Base-by-base conservation (phyloP, 495 filamentous ascomycete species). In the Massariosphaeria phaeospora region DNA sequence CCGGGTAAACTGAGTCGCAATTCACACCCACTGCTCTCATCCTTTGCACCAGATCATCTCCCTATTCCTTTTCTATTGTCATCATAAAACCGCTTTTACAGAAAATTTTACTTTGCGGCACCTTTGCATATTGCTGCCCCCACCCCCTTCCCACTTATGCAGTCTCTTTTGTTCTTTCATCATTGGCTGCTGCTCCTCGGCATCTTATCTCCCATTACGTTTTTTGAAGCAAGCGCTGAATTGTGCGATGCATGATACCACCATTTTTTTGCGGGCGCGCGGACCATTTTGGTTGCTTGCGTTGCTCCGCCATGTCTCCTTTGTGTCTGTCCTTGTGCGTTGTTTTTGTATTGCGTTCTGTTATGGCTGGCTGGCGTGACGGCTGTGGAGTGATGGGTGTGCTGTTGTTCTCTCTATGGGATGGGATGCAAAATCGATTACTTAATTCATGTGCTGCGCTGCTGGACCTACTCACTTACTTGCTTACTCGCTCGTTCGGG, bases 181-280 rank as follows among this genome's bases (percentile, higher is more conserved):
- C n/a, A n/a, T n/a, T n/a, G n/a, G n/a, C n/a, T n/a, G n/a, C n/a
- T n/a, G n/a, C n/a, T n/a, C n/a, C n/a, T n/a, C n/a, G n/a, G n/a
- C n/a, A n/a, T n/a, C n/a, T n/a, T n/a, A n/a, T 45, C 30, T 26
- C 3, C 13, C 18, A 26, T 24, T 6, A 12, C 20, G 15, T 45
- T 15, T 15, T 11, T 9, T 43, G 12, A 21, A 45, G 17, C 11
- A 27, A 24, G 42, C 42, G 42, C 42, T n/a, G n/a, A 24, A 45
- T 45, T 45, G 42, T 45, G 47, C 47, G 17, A 50, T 50, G 47
- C 47, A 50, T 50, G 47, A 50, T 50, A 50, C 47, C 47, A 50
- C n/a, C n/a, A n/a, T n/a, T n/a, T n/a, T n/a, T 27, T 23, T 15
- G 40, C 18, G 11, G 20, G 36, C 29, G 29, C 13, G 35, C n/a